Evolutionary conservation across 2,329 filamentous ascomycete species (phyloP).

Genomic region (Orbilia ellipsospora): DNA sequence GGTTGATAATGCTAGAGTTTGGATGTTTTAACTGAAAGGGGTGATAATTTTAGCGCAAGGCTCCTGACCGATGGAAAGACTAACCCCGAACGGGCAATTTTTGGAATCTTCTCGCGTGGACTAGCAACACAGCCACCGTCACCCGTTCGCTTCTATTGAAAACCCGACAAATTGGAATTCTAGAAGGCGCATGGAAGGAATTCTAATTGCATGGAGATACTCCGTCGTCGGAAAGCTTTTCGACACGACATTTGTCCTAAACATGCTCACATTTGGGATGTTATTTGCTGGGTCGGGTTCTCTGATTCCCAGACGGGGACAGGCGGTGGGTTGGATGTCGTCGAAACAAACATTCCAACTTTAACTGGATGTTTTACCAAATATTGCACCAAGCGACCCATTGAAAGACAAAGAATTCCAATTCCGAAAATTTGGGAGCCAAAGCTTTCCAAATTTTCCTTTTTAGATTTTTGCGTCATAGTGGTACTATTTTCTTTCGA

Average conservation of each 20-base stretch:
- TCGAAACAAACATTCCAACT: background rate
- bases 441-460: too few species aligned
- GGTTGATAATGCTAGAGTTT: background rate
- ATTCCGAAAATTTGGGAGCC: conserved; percentile 1
- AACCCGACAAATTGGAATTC: conserved; percentile 20
- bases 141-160: conserved; percentile 15
- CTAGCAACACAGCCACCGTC: conserved; percentile 38
- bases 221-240: background rate
- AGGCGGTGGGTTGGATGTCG: background rate
- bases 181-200: conserved; percentile 21
- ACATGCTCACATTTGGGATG: too few species aligned
- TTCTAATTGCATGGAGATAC: conserved; percentile 1
- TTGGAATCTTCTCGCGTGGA: conserved; percentile 38
- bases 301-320: too few species aligned
- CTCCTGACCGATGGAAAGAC: conserved; percentile 9
- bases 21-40: conserved; percentile 29
- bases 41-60: conserved; percentile 25
- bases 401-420: conserved; percentile 14
- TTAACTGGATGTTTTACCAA: background rate
- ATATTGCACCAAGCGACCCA: too few species aligned
- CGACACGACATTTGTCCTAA: too few species aligned
- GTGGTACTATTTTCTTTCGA: conserved; percentile 22
- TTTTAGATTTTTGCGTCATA: conserved; percentile 27
- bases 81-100: conserved; percentile 34
- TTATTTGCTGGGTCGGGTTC: too few species aligned